These are phyloP conservation scores for Podospora sp. DNA, from an alignment of 495 filamentous ascomycete species.

Conservation along the genomic window DNA sequence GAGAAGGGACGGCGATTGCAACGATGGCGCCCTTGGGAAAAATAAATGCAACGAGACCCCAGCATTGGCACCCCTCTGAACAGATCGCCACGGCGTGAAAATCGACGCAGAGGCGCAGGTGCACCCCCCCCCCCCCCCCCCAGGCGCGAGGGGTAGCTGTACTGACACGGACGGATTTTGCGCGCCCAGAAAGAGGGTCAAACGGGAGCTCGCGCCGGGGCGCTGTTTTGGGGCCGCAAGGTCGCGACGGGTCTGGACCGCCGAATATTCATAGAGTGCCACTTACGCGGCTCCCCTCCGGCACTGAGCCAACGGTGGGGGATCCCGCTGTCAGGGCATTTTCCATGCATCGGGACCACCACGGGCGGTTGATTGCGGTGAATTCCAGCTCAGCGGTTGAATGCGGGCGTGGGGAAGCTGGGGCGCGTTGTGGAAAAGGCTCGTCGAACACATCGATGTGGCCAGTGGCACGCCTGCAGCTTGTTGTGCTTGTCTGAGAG, in stretches of 20 bases:
- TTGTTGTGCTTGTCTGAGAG: constrained; percentile 20
- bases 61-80: background rate
- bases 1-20: background rate
- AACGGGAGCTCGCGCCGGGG: background rate
- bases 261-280: background rate
- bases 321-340: background rate
- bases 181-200: background rate
- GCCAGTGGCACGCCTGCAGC: background rate
- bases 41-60: background rate
- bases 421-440: background rate
- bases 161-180: background rate
- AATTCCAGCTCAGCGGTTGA: constrained; percentile 7
- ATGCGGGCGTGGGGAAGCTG: constrained; percentile 7
- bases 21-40: background rate
- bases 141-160: background rate
- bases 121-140: no score
- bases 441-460: background rate
- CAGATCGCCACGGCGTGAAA: background rate
- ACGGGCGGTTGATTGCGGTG: constrained; percentile 8
- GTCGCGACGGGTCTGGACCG: background rate
- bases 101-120: background rate
- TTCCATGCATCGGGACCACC: background rate
- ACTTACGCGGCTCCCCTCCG: background rate
- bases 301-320: background rate
- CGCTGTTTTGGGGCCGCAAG: background rate